Evolutionary conservation across 331 rosid genomes (phyloP).

Genomic region (Quercus phellos): DNA sequence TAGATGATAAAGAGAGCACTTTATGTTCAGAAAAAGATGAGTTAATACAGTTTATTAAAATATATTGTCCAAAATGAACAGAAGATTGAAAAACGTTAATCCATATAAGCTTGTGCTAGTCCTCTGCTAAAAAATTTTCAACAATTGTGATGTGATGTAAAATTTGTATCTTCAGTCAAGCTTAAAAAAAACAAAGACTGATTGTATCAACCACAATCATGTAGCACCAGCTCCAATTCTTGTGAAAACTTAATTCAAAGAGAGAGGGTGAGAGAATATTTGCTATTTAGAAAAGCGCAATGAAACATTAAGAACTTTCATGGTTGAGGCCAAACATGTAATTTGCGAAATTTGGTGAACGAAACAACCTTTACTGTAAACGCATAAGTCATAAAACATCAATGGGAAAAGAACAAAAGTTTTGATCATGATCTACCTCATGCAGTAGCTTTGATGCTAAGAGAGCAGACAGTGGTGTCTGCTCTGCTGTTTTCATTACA

Average conservation of each 20-base stretch:
- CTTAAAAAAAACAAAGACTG: background rate
- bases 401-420: background rate
- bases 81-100: too few species aligned
- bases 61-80: background rate
- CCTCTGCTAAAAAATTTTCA: background rate
- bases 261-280: background rate
- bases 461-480: slow-evolving; percentile 74
- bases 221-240: background rate
- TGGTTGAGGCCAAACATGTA: background rate
- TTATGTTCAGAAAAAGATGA: background rate
- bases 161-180: background rate
- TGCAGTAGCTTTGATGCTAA: slow-evolving; percentile 48
- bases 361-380: background rate
- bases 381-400: background rate
- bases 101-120: too few species aligned
- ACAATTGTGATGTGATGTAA: background rate
- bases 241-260: background rate
- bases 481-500: slow-evolving; percentile 75
- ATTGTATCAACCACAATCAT: background rate
- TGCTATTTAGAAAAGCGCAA: background rate
- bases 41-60: background rate
- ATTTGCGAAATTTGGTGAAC: background rate
- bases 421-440: slow-evolving; percentile 42
- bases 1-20: background rate
- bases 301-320: background rate